Evolutionary conservation across 1,284 basidiomycete genomes (phyloP).

Genomic region (Cystobasidium pallidum): DNA sequence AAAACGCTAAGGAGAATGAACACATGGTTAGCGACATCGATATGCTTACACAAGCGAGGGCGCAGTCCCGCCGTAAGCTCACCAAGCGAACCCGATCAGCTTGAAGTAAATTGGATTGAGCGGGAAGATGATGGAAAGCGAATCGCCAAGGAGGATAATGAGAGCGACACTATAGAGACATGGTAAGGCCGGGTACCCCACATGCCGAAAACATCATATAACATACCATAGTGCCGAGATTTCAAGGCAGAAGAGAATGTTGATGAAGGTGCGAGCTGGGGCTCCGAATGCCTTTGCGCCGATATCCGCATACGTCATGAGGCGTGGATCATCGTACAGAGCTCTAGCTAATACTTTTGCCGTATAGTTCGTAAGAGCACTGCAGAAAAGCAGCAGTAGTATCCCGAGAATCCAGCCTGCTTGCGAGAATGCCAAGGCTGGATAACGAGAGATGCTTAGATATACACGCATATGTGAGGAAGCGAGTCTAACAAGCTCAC

Average conservation of each 20-base stretch:
- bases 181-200: neutral
- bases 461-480: neutral
- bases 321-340: constrained; percentile 69
- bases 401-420: constrained; percentile 83
- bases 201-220: neutral
- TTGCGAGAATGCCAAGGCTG: constrained; percentile 76
- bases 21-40: neutral
- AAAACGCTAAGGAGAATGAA: constrained; percentile 63
- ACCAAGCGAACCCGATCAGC: constrained; percentile 72
- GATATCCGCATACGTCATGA: constrained; percentile 85
- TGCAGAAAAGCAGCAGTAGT: constrained; percentile 73
- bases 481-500: constrained; percentile 16
- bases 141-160: constrained; percentile 83
- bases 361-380: constrained; percentile 79
- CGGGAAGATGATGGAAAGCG: constrained; percentile 68
- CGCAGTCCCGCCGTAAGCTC: constrained; percentile 52
- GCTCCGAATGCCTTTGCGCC: constrained; percentile 83
- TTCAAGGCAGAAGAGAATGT: constrained; percentile 78
- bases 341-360: constrained; percentile 80
- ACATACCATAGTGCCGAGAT: constrained; percentile 74
- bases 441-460: neutral
- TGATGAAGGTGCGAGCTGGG: constrained; percentile 69
- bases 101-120: constrained; percentile 76
- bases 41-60: too few species aligned
- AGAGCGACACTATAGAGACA: constrained; percentile 64